Base-by-base conservation (phyloP, 2,329 filamentous ascomycete species). In the Chaetomium strumarium region DNA sequence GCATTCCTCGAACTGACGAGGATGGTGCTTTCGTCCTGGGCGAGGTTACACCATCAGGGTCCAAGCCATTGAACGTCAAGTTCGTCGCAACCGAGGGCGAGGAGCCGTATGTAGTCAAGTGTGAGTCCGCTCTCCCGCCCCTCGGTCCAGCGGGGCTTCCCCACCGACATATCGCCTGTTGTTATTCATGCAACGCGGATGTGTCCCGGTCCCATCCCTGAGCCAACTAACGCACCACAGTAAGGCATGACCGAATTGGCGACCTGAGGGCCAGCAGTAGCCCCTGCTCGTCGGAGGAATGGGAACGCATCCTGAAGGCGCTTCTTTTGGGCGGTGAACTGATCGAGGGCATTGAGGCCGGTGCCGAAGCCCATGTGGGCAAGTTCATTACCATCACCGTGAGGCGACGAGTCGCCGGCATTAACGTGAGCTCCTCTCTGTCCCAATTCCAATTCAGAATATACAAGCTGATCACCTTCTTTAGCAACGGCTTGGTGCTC, bases 1-100 rank as follows among this genome's bases (percentile, higher is more conserved):
- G 80, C 56, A 72, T 89, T 58, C 72, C 76, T 53, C 76, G 83
- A 59, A 77, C 76, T 39, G 78, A 78, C 52, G 69, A 71, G 52
- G 70, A 75, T 42, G 70, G 73, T 43, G 68, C 72, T 14, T 82
- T 78, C 58, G 75, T 88, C 30, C 73, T 90, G 19, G 64, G 87
- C 16, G 76, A 86, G 60, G 77, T 83, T 52, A 72, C 73, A 2
- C 70, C 77, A 19, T 75, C 67, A 51, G 72, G 58, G 14, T 69
- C 72, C 34, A 74, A 73, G 52, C 74, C 76, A 1, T 70, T 90
- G 30, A 84, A 89, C 66, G 67, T 88, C 43, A 83, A 81, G 64
- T 67, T 90, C 30, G 74, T 85, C 33, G 86, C 79, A 33, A 89
- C 85, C 30, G 86, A 90, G 62, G 80, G 81, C 50, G 75, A 79